Conservation (phyloP, 2,329 filamentous ascomycete genomes). For the Fusarium siculi region DNA sequence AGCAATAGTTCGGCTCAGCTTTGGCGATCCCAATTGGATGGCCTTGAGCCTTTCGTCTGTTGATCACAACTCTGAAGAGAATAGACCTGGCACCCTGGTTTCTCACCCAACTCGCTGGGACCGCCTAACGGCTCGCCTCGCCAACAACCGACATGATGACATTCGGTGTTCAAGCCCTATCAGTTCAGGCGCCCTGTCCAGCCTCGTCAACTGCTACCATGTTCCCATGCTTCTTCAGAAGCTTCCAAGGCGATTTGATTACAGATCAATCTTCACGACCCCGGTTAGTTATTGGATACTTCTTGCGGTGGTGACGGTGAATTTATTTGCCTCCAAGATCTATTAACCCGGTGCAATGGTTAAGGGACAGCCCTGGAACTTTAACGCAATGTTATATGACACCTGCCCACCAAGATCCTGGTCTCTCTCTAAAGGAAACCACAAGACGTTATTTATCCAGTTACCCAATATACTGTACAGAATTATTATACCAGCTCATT, state of each 20-base stretch:
- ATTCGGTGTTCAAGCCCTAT: constrained; percentile 38
- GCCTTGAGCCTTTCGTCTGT: constrained; percentile 3
- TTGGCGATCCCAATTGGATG: constrained; percentile 11
- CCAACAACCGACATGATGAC: constrained; percentile 44
- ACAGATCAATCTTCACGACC: constrained; percentile 26
- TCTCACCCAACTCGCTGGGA: constrained; percentile 41
- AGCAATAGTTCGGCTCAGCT: constrained; percentile 13
- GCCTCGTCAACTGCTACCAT: constrained; percentile 2
- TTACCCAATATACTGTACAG: not conserved
- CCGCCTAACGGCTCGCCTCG: constrained; percentile 44
- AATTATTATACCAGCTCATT: constrained; percentile 13
- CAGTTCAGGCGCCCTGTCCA: constrained; percentile 14
- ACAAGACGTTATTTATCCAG: constrained; percentile 2
- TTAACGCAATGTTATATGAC: constrained; percentile 23
- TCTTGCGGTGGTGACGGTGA: constrained; percentile 36
- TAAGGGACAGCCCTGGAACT: constrained; percentile 26
- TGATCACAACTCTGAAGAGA: constrained; percentile 34
- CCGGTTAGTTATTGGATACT: constrained; percentile 8
- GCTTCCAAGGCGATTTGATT: constrained; percentile 26
- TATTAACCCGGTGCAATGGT: constrained; percentile 14
- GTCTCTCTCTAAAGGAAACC: not conserved
- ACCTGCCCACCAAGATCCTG: not conserved
- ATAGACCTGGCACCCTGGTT: constrained; percentile 29
- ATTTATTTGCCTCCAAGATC: constrained; percentile 1
- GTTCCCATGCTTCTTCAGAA: constrained; percentile 17